Evolutionary conservation across 169 alveolate genomes (phyloP).

Genomic region (Hepatocystis sp.): DNA sequence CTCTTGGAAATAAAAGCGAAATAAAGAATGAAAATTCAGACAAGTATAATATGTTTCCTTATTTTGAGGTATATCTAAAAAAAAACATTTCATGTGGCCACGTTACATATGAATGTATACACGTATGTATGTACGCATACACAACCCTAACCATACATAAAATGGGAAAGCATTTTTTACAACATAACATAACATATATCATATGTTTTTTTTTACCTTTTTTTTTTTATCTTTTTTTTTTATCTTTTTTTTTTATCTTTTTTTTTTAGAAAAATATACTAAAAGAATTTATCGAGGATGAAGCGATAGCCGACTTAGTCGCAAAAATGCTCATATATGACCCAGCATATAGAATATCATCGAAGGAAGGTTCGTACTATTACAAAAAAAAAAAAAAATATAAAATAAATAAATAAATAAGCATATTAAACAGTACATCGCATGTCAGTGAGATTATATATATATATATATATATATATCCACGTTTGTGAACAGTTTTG

Average conservation of each 20-base stretch:
- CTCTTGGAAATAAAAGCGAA: conserved; percentile 58
- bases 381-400: not conserved
- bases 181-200: no score
- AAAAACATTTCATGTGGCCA: no score
- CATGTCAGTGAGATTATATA: no score
- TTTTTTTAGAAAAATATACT: conserved; percentile 30
- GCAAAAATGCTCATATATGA: conserved; percentile 68
- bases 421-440: no score
- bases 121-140: not conserved
- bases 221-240: no score
- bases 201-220: no score
- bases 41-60: conserved; percentile 53
- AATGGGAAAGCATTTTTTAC: no score
- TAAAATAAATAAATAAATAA: no score
- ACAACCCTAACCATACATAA: no score
- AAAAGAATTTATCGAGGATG: conserved; percentile 23
- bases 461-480: no score
- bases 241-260: not conserved
- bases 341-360: conserved; percentile 56
- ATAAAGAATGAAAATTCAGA: conserved; percentile 20
- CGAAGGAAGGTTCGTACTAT: conserved; percentile 57
- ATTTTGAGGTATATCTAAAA: conserved; percentile 48
- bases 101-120: no score
- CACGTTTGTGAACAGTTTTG: no score
- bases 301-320: conserved; percentile 35